Conservation (phyloP, 2,329 filamentous ascomycete genomes). For the Fusarium bulbicola region DNA sequence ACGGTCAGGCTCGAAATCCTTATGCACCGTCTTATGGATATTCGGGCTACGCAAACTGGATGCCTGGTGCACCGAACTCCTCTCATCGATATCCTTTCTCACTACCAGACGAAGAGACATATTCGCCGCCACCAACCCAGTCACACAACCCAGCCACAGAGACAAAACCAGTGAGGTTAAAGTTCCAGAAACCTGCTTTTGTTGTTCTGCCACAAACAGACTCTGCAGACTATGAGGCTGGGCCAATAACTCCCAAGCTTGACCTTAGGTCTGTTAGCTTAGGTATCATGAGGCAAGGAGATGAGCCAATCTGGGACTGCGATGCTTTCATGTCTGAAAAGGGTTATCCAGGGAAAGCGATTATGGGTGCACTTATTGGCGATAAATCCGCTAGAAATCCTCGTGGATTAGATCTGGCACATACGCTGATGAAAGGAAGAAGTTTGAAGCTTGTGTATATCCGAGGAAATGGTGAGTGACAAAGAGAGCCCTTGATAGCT, state of each 20-base stretch:
- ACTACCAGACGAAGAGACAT: not conserved
- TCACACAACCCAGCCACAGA: not conserved
- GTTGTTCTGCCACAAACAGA: slow-evolving; percentile 13
- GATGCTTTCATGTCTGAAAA: not conserved
- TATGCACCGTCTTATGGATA: not conserved
- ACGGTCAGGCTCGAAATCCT: not conserved
- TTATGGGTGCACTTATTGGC: slow-evolving; percentile 17
- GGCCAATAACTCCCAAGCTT: not conserved
- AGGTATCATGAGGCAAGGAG: slow-evolving; percentile 1
- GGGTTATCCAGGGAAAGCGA: not conserved
- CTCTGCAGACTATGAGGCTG: slow-evolving; percentile 2
- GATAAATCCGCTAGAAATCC: slow-evolving; percentile 18
- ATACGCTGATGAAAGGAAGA: slow-evolving; percentile 6
- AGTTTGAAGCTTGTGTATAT: slow-evolving; percentile 12
- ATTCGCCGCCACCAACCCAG: fast-evolving
- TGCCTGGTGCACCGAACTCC: not conserved
- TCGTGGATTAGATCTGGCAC: slow-evolving; percentile 5
- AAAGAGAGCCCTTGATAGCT: fast-evolving
- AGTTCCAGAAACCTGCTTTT: slow-evolving; percentile 10
- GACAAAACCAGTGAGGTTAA: not conserved
- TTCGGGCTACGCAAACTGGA: not conserved
- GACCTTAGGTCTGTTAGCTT: not conserved
- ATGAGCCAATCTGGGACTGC: slow-evolving; percentile 6
- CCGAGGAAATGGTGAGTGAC: slow-evolving; percentile 12
- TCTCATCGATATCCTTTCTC: not conserved